Percentiles rank a stretch among this genome's conserved stretches.
These are phyloP conservation scores for Lyophyllum shimeji DNA, from an alignment of 768 basidiomycete genomes.

Conservation along the genomic window DNA sequence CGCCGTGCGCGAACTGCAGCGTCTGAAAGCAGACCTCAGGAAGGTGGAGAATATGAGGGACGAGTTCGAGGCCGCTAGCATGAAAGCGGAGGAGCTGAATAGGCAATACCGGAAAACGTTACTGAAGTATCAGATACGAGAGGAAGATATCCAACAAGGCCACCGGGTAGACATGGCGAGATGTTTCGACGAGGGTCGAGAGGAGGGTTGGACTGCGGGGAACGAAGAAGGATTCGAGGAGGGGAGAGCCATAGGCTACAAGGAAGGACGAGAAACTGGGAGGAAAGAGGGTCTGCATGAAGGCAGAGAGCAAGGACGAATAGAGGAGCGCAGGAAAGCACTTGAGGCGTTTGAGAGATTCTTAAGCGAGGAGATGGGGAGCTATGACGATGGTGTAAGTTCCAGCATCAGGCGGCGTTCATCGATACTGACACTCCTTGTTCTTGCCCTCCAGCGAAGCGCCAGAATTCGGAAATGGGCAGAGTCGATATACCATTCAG, in stretches of 20 bases:
- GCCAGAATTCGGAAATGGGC: slow-evolving; percentile 36
- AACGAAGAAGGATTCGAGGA: slow-evolving; percentile 36
- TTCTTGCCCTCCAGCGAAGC: slow-evolving; percentile 13
- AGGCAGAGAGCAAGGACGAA: slow-evolving; percentile 42
- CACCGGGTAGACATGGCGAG: slow-evolving; percentile 37
- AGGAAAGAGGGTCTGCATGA: slow-evolving; percentile 28
- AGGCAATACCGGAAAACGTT: slow-evolving; percentile 43
- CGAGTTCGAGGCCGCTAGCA: slow-evolving; percentile 43
- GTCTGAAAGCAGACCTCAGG: slow-evolving; percentile 34
- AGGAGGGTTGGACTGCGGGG: slow-evolving; percentile 39
- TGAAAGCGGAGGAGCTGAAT: slow-evolving; percentile 42
- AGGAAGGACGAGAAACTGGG: slow-evolving; percentile 41
- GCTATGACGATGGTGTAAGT: slow-evolving; percentile 23
- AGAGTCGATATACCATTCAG: slow-evolving; percentile 27
- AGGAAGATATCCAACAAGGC: slow-evolving; percentile 43
- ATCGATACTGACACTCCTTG: not conserved
- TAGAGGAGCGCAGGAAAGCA: slow-evolving; percentile 53
- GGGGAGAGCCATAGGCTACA: slow-evolving; percentile 41
- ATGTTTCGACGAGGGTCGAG: slow-evolving; percentile 42
- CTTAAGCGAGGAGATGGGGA: slow-evolving; percentile 43
- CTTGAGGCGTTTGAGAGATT: slow-evolving; percentile 60
- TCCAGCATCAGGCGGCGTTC: not conserved
- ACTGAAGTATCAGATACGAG: slow-evolving; percentile 41
- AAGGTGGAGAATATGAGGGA: slow-evolving; percentile 30
- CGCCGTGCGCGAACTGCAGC: slow-evolving; percentile 41